phyloP scores from a whole-genome alignment of 1,139 yeast genomes.

The Arxiozyma heterogenica region DNA sequence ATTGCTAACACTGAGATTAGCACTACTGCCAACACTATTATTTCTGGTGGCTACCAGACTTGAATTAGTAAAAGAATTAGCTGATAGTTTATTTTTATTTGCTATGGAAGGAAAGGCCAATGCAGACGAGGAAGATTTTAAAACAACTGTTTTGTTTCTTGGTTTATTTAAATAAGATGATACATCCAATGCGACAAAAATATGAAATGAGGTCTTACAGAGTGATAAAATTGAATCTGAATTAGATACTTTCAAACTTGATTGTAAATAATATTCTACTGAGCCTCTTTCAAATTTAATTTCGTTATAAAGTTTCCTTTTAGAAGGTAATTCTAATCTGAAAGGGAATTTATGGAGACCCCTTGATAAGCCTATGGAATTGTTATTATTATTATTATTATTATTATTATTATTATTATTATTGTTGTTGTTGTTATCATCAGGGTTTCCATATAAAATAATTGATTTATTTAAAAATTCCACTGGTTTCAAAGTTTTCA shows the following conservation, averaged over 20 bases:
- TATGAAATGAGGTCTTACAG: conserved; percentile 49
- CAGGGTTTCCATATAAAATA: conserved; percentile 49
- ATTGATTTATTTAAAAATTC: conserved; percentile 57
- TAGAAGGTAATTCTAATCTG: conserved; percentile 57
- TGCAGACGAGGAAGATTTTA: conserved; percentile 35
- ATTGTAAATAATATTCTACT: conserved; percentile 56
- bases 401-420: conserved; percentile 29
- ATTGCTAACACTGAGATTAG: neutral
- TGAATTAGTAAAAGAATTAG: neutral
- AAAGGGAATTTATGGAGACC: conserved; percentile 90
- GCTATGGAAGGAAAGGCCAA: neutral
- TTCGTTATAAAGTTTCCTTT: conserved; percentile 58
- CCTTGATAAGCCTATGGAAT: conserved; percentile 35
- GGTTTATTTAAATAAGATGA: conserved; percentile 51
- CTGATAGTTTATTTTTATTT: too few relatives aligned
- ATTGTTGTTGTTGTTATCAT: conserved; percentile 18
- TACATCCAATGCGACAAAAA: conserved; percentile 70
- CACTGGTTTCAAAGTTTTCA: conserved; percentile 32
- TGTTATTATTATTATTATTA: neutral
- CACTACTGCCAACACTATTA: neutral
- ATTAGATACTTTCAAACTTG: conserved; percentile 34
- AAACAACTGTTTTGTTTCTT: conserved; percentile 54
- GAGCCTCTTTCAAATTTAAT: conserved; percentile 81
- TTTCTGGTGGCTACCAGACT: neutral
- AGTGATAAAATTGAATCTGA: conserved; percentile 9